Evolutionary conservation across 1,284 basidiomycete genomes (phyloP), one percentile per base, ranked within the genome.

Genomic region (Rhodotorula mucilaginosa): DNA sequence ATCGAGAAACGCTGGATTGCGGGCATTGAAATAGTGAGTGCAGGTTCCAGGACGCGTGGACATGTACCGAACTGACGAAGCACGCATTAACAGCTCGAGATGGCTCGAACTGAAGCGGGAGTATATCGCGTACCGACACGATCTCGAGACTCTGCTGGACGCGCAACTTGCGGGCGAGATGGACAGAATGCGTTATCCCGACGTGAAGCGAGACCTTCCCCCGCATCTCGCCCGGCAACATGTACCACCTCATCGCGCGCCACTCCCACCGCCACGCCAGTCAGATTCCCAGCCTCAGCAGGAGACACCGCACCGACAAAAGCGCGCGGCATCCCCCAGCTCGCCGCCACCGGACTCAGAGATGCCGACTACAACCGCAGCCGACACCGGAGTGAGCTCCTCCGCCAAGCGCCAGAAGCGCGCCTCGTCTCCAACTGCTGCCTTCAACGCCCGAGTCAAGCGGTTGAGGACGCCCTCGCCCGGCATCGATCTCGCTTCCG

Each of bases 51-150:
- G 19, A 26, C 16, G 15, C 7, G 2, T 4, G 21, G 5, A 39
- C n/a, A 29, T 16, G 13, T 12, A 19, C 39, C 12, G 39, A 12
- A 18, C 39, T 51, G 31, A 51, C 31, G 5, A 2, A 19, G 10
- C 5, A 19, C n/a, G 18, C 1, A 44, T 44, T 23, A 6, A 5
- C 71, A 75, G 74, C 23, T 15, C 64, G 10, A 29, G 61, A 18
- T 76, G 72, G 72, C 59, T 74, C 61, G 64, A 58, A 1, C 67
- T 74, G 44, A 74, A 76, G 61, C 31, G 63, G 46, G 74, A 76
- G 48, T 76, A 76, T 59, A 58, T 74, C 10, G 49, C 67, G 10
- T 76, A 76, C 66, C 70, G 65, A 7, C 59, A 58, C 39, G 29
- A 65, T 21, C 63, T 76, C 65, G 51, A 60, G 13, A 61, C 47